Base-by-base conservation (phyloP, 1,284 basidiomycete species). In the Takashimella tepidaria region DNA sequence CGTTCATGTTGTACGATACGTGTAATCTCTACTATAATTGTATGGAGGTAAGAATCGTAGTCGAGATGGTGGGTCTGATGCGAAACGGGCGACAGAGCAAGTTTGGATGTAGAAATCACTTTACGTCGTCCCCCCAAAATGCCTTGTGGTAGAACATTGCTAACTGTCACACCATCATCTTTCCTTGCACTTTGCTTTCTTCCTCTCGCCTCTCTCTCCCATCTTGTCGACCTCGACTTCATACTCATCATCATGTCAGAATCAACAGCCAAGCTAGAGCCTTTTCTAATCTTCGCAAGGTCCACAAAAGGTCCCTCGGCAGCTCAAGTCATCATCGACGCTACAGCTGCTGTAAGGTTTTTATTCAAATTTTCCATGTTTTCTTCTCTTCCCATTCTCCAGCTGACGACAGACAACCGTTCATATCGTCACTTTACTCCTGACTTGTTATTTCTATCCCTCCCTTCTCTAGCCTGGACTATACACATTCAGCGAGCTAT, bases 221-320 rank as follows among this genome's bases (percentile, higher is more conserved):
- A n/a, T n/a, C n/a, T n/a, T n/a, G n/a, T n/a, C n/a, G n/a, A n/a
- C n/a, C n/a, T n/a, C n/a, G n/a, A n/a, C n/a, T n/a, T n/a, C n/a
- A n/a, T n/a, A n/a, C n/a, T n/a, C n/a, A 31, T 23, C 51, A 56
- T 16, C 24, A 70, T 71, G 67, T 48, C 61, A 27, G 64, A 69
- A 44, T 49, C 49, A 24, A 50, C 62, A 43, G 53, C 66, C 1
- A 57, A 55, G 13, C 53, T 93, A 5, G 90, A 96, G 76, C 89
- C 91, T 0, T 93, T 88, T 71, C 72, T 96, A 26, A 81, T 97
- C 53, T 87, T 97, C 75, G 88, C 87, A 3, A 92, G 92, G 68
- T 87, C 87, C 0, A 84, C 88, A 2, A 92, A 89, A 66, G 93
- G 93, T 1, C 89, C 90, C 0, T 90, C 87, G 0, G 91, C 92